Conservation (phyloP, 164 flowering plant species). For the Liriodendron chinense region DNA sequence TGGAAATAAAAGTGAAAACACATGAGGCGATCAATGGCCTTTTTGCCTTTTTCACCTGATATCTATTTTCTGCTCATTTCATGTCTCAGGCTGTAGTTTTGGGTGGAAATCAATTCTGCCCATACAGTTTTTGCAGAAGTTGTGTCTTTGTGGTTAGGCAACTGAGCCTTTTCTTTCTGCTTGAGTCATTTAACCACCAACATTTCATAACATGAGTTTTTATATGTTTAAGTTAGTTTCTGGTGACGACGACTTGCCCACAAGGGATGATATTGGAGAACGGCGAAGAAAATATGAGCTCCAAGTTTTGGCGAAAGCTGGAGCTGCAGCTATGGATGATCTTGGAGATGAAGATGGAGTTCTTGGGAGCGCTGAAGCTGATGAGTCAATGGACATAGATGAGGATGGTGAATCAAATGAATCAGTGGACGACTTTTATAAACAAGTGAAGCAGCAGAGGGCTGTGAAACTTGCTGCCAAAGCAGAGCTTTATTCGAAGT, state of each 20-base stretch:
- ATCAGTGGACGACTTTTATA: slow-evolving; percentile 73
- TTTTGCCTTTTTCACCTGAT: too few species aligned
- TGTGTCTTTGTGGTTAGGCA: not conserved
- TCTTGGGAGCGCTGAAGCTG: slow-evolving; percentile 19
- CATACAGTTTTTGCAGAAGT: too few species aligned
- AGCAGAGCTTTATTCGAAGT: slow-evolving; percentile 62
- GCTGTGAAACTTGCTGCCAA: slow-evolving; percentile 62
- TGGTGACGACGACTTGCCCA: slow-evolving; percentile 90
- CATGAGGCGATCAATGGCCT: too few species aligned
- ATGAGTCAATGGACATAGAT: slow-evolving; percentile 22
- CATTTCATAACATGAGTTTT: not conserved
- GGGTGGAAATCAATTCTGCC: too few species aligned
- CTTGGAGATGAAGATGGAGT: slow-evolving; percentile 26
- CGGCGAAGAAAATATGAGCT: slow-evolving; percentile 83
- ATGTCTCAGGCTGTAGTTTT: too few species aligned
- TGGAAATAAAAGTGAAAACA: too few species aligned
- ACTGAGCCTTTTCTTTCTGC: not conserved
- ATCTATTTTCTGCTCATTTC: too few species aligned
- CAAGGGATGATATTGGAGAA: slow-evolving; percentile 91
- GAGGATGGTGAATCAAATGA: slow-evolving; percentile 22
- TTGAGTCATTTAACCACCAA: not conserved
- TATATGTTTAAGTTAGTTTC: slow-evolving; percentile 45
- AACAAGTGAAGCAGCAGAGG: slow-evolving; percentile 48
- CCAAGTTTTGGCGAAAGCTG: slow-evolving; percentile 67
- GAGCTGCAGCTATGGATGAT: slow-evolving; percentile 45